Percentiles rank a stretch among this genome's conserved stretches.
Evolutionary conservation across 345 rosid species (phyloP).

Genomic region (Cardiospermum halicacabum): DNA sequence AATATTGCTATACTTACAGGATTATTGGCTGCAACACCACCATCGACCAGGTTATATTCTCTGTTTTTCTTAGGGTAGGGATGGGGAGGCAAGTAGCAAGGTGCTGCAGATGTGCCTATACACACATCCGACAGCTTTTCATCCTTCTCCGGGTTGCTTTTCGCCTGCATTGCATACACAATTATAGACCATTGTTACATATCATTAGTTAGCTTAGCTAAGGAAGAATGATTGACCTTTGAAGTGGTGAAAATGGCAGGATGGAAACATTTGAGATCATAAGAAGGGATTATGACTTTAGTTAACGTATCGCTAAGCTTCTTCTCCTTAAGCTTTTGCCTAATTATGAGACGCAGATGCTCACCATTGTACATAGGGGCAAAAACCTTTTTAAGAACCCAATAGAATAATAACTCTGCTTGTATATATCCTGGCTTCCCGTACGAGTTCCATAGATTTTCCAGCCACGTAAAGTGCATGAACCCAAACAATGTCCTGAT

Average conservation of each 20-base stretch:
- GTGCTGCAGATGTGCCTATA: constrained; percentile 16
- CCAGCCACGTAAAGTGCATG: too few relatives aligned
- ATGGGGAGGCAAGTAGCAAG: constrained; percentile 15
- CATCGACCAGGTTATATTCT: constrained; percentile 23
- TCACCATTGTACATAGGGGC: constrained; percentile 13
- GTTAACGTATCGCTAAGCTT: constrained; percentile 11
- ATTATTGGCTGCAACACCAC: constrained; percentile 27
- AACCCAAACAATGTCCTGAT: too few relatives aligned
- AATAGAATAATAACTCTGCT: too few relatives aligned
- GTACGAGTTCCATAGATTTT: too few relatives aligned
- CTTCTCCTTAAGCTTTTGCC: background rate
- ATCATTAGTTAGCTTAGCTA: too few relatives aligned
- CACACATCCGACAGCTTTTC: constrained; percentile 16
- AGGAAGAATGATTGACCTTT: background rate
- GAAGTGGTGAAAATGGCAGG: constrained; percentile 14
- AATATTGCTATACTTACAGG: constrained; percentile 12
- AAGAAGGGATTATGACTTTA: constrained; percentile 10
- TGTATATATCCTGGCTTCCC: background rate
- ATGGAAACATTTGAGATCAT: constrained; percentile 15
- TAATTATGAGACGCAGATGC: constrained; percentile 10
- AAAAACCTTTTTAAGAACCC: too few relatives aligned
- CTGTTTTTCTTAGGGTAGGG: constrained; percentile 2
- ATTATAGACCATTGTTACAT: too few relatives aligned
- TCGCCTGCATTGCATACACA: constrained; percentile 1
- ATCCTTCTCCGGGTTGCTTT: background rate